Conservation (phyloP, 352 stramenopile genomes). For the Pythium dissotocum region DNA sequence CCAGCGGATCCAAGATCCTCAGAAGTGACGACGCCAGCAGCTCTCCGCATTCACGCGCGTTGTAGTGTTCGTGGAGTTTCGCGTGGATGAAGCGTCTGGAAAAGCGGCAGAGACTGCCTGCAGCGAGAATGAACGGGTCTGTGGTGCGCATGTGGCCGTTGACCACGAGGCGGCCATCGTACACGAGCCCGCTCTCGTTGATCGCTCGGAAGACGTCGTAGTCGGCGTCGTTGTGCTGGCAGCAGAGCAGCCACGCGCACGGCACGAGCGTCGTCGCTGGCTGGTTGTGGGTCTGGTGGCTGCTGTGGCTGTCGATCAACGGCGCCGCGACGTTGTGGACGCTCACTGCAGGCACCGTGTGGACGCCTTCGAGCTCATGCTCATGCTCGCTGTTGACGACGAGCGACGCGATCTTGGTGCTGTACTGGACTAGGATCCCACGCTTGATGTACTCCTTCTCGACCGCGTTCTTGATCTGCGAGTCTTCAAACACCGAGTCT, state of each 20-base stretch:
- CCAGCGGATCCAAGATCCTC: slow-evolving; percentile 60
- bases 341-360: slow-evolving; percentile 26
- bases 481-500: slow-evolving; percentile 62
- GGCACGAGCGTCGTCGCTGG: slow-evolving; percentile 21
- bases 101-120: slow-evolving; percentile 75
- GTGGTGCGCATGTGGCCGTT: slow-evolving; percentile 85
- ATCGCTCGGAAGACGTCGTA: slow-evolving; percentile 88
- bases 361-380: slow-evolving; percentile 46
- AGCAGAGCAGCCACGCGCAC: slow-evolving; percentile 82
- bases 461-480: slow-evolving; percentile 54
- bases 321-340: background rate
- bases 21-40: slow-evolving; percentile 66
- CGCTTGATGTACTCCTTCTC: slow-evolving; percentile 49
- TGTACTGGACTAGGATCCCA: slow-evolving; percentile 42
- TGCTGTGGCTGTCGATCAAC: background rate
- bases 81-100: slow-evolving; percentile 77
- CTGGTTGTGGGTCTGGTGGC: slow-evolving; percentile 1
- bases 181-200: slow-evolving; percentile 91
- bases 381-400: slow-evolving; percentile 32
- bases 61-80: slow-evolving; percentile 82
- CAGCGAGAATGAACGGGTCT: slow-evolving; percentile 74
- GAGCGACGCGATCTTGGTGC: slow-evolving; percentile 51
- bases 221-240: slow-evolving; percentile 83
- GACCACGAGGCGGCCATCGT: slow-evolving; percentile 91
- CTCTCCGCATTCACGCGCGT: slow-evolving; percentile 71